A percentile compares a stretch with the other conserved stretches of the same genome.
These are phyloP conservation scores for Fusarium sp. DNA, from an alignment of 2,329 filamentous ascomycete species.

Conservation along the genomic window DNA sequence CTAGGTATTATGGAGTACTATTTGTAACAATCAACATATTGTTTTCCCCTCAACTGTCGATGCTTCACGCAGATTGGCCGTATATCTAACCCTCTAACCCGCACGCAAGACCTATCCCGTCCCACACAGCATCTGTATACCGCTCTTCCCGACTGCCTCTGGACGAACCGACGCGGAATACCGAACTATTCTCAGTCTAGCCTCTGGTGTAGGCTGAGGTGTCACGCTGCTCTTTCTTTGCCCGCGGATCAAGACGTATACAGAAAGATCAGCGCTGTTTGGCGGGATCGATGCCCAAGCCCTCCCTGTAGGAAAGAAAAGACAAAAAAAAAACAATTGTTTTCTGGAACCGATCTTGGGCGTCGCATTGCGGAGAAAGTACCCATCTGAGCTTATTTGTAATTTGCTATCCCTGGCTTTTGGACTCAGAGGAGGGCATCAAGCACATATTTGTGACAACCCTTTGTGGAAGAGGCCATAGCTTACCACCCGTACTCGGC, in stretches of 20 bases:
- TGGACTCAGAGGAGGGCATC: not conserved
- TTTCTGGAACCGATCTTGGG: constrained; percentile 4
- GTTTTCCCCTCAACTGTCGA: constrained; percentile 4
- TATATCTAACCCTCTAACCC: constrained; percentile 5
- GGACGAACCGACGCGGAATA: constrained; percentile 6
- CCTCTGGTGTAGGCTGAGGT: constrained; percentile 10
- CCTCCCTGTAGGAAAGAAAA: constrained; percentile 11
- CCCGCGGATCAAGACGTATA: constrained; percentile 7
- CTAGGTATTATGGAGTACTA: constrained; percentile 9
- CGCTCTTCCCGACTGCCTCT: not conserved
- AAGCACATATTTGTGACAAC: constrained; percentile 12
- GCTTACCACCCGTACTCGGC: not conserved
- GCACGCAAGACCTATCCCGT: constrained; percentile 14
- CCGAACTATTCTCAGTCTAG: constrained; percentile 19
- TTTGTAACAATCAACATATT: constrained; percentile 28
- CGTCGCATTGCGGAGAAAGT: constrained; percentile 11
- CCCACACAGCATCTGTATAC: constrained; percentile 4
- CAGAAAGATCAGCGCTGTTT: constrained; percentile 29
- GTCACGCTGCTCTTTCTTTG: constrained; percentile 9
- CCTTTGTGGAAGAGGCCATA: constrained; percentile 9
- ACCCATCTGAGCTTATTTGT: constrained; percentile 6
- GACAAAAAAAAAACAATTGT: constrained; percentile 10
- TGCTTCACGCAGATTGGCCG: not conserved
- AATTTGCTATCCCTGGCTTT: not conserved
- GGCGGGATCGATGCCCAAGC: constrained; percentile 31